Evolutionary conservation across 1,284 basidiomycete species (phyloP), one percentile per base, ranked within the genome.

Genomic region (Fistulinella cinereoalba): DNA sequence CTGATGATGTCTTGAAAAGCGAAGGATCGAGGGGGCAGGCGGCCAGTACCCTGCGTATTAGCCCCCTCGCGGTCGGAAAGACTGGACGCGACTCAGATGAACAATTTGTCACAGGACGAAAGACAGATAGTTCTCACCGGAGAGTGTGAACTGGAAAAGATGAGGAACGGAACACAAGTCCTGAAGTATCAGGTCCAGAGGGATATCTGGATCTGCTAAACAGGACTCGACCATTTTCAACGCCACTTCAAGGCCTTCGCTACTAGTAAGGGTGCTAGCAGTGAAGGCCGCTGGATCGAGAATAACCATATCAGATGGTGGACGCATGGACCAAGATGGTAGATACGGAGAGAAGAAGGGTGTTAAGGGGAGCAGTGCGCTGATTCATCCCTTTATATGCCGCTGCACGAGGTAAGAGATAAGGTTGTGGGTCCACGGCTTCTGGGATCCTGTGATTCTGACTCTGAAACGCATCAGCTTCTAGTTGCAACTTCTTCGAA

Each of bases 61-160:
- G 12, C 18, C 28, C 5, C 11, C 33, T 32, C 22, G 40, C 44
- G 3, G 41, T 39, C 19, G 56, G 52, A 47, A 47, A 46, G 36
- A 49, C 65, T 67, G 32, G 22, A 18, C 10, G 18, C n/a, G 9
- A 1, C 11, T 27, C 25, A 27, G 25, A 6, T 31, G n/a, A 9
- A 31, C n/a, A 27, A 54, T 33, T 49, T 40, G 34, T 3, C 15
- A 25, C 3, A 37, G 22, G 6, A n/a, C 3, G 4, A 32, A 1
- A 3, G 18, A 9, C 24, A 43, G n/a, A 23, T 36, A 2, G 16
- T 13, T 50, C 56, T 39, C 45, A 60, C 62, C 48, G 1, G 65
- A 67, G 8, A 65, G n/a, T 0, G 68, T 18, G 13, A 58, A 68
- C 7, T 63, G 58, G 4, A 64, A 67, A 9, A 67, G 49, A 13